These are phyloP conservation scores for Salix caprea DNA, from an alignment of 345 rosid species.

Conservation along the genomic window DNA sequence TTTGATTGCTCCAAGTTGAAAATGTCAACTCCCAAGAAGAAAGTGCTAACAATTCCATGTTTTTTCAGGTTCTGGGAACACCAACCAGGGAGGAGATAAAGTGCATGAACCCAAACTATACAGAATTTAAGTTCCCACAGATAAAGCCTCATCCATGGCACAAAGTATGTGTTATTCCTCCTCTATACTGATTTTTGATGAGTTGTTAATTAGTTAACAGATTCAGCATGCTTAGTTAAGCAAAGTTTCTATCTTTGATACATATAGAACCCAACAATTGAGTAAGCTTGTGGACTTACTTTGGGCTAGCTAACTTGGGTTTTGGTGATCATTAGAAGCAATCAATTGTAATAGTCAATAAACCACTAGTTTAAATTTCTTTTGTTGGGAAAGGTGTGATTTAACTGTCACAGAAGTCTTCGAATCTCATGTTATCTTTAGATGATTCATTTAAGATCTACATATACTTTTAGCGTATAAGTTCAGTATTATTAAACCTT, in stretches of 20 bases:
- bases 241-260: background rate
- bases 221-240: background rate
- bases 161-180: constrained; percentile 44
- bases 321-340: background rate
- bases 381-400: background rate
- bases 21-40: background rate
- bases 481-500: background rate
- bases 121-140: constrained; percentile 89
- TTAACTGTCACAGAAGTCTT: background rate
- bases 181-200: background rate
- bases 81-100: constrained; percentile 97
- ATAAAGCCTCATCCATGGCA: constrained; percentile 98
- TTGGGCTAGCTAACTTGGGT: background rate
- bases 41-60: background rate
- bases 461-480: background rate
- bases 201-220: background rate
- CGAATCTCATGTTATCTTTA: background rate
- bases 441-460: background rate
- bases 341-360: background rate
- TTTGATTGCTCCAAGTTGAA: background rate
- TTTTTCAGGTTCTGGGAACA: constrained; percentile 74
- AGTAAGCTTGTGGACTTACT: background rate
- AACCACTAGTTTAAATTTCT: background rate
- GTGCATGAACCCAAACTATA: constrained; percentile 97
- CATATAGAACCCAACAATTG: background rate